A percentile compares a stretch with the other conserved stretches of the same genome.
phyloP scores from a whole-genome alignment of 2,329 filamentous ascomycete species.

The Botrytis tulipae region DNA sequence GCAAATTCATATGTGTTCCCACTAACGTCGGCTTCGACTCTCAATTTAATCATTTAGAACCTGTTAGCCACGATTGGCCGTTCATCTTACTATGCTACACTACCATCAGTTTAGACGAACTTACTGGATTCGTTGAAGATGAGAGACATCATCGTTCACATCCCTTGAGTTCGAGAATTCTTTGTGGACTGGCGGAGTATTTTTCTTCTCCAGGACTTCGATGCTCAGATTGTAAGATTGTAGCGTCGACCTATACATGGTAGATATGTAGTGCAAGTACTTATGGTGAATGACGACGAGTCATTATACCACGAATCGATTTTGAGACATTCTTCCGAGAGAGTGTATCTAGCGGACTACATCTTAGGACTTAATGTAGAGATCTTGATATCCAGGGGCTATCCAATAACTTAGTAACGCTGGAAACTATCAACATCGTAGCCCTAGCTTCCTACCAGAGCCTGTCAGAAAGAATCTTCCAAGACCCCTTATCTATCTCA shows the following conservation, averaged over 20 bases:
- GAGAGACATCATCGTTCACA: not conserved
- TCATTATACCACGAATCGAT: not conserved
- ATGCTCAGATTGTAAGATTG: accelerated
- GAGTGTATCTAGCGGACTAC: not conserved
- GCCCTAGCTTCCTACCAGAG: not conserved
- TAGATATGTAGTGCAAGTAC: not conserved
- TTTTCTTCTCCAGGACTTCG: accelerated
- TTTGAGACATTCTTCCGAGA: not conserved
- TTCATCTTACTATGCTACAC: not conserved
- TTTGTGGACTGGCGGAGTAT: not conserved
- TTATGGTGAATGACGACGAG: not conserved
- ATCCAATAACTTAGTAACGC: not conserved
- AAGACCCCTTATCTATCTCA: not conserved
- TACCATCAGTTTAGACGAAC: not conserved
- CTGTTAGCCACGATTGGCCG: not conserved
- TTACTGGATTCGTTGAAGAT: not conserved
- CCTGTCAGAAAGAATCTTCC: not conserved
- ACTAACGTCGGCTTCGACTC: not conserved
- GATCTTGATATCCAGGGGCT: not conserved
- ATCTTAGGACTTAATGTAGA: not conserved
- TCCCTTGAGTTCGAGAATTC: not conserved
- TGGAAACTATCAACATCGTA: not conserved
- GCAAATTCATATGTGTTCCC: not conserved
- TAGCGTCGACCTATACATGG: not conserved
- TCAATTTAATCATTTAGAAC: accelerated